Base-by-base conservation (phyloP, 192 early-diverging fungal species). In the Mortierella antarctica region DNA sequence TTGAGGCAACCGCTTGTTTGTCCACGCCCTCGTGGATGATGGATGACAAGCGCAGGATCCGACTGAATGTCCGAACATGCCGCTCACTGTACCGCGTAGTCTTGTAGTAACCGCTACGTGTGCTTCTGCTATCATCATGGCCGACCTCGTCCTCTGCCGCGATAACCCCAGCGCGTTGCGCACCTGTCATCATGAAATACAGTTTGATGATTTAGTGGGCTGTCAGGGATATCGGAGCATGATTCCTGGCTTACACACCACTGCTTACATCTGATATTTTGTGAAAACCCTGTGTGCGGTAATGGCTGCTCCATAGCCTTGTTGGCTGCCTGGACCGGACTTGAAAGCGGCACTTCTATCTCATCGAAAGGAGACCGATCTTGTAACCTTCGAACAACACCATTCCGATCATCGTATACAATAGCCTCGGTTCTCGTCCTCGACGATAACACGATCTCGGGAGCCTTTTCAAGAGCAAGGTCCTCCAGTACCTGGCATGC, bases 11-110 rank as follows among this genome's bases (percentile, higher is more conserved):
- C 0, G 57, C 50, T 1, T 45, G 53, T 40, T 58, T 57, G 31
- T 21, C 66, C 2, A 80, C 31, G 42, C 64, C 68, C 2, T 72
- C 65, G 14, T 80, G 77, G 31, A 80, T 57, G 2, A 80, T 11
- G 3, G 67, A 65, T 21, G 41, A 17, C 6, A 41, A 47, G 2
- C 70, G 69, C 21, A 80, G 18, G 2, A 53, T 41, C 6, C 41
- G 17, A 1, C 45, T 20, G 39, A 61, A 31, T 7, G 56, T 8
- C 39, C 52, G 53, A 11, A 5, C 13, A 10, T 17, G 21, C 6
- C 4, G 23, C 5, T 6, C 39, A 23, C 62, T 49, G 39, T 46
- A 51, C 6, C 41, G 49, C 2, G 10, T 20, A 7, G 51, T 58
- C 46, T 58, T 68, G 31, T 1, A 31, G 31, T 31, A 31, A 31